Evolutionary conservation across 108 stramenopile species (phyloP).

Genomic region (Skeletonema potamos): DNA sequence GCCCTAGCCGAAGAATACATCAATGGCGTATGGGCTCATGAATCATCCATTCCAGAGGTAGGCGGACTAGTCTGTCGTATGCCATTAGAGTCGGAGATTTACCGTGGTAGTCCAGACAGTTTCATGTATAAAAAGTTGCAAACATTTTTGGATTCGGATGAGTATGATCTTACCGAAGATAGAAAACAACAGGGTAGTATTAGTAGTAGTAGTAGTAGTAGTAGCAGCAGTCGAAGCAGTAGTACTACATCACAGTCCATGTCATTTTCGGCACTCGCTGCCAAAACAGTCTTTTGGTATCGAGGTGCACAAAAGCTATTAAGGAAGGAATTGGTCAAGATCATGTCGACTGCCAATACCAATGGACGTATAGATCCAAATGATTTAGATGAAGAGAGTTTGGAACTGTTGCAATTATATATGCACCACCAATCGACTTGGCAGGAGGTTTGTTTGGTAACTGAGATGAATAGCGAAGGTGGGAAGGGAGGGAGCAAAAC

Average conservation of each 20-base stretch:
- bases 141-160: slow-evolving; percentile 31
- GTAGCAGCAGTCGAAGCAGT: neutral
- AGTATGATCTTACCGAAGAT: slow-evolving; percentile 7
- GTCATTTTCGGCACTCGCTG: slow-evolving; percentile 36
- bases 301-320: slow-evolving; percentile 49
- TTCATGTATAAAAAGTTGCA: slow-evolving; percentile 52
- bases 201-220: neutral
- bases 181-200: neutral
- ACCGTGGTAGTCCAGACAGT: slow-evolving; percentile 51
- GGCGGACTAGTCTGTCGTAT: slow-evolving; percentile 80
- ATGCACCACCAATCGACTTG: slow-evolving; percentile 75
- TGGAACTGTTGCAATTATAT: slow-evolving; percentile 65
- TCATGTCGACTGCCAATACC: slow-evolving; percentile 38
- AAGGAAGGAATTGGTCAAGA: slow-evolving; percentile 53
- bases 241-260: neutral
- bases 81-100: slow-evolving; percentile 81
- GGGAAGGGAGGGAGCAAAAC: slow-evolving; percentile 45
- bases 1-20: slow-evolving; percentile 60
- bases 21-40: slow-evolving; percentile 75
- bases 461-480: slow-evolving; percentile 42
- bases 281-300: slow-evolving; percentile 56
- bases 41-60: slow-evolving; percentile 69
- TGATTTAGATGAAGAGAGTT: slow-evolving; percentile 31
- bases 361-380: slow-evolving; percentile 68
- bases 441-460: slow-evolving; percentile 81